Evolutionary conservation across 257 asterid species (phyloP), one percentile per base, ranked within the genome.

Genomic region (Fraxinus americana): DNA sequence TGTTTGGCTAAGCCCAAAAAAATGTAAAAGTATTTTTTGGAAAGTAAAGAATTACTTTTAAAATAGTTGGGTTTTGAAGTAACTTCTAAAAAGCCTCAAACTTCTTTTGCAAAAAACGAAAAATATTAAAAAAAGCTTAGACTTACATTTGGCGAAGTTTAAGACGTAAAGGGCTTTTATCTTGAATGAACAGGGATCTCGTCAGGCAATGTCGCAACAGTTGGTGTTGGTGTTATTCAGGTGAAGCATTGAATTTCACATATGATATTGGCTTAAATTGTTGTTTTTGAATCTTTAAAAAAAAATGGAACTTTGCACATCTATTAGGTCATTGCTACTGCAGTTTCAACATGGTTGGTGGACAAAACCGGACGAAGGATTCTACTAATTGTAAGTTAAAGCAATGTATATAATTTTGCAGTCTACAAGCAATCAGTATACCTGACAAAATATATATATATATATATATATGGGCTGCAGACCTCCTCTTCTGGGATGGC

Each of bases 331-430:
- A 82, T 92, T 83, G 98, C 98, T 63, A 94, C 98, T 63, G 97
- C 86, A 75, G 82, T 94, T 61, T 75, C 98, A 13, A 87, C 93
- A 70, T 94, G 98, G 98, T 74, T 92, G 88, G 90, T 91, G 78
- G 98, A 94, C 88, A 92, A 88, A 90, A 83, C 97, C 6, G 98
- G 98, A 34, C 97, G 97, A 43, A 88, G 98, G 86, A 77, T 94
- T 87, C 89, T 92, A 74, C 89, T 94, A 70, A 81, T 85, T 66
- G 97, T 94, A 83, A 91, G 97, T 86, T 75, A 29, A 41, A 71
- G 34, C 61, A 67, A 70, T 35, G 57, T n/a, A 34, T 25, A 48
- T n/a, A 35, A 14, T 59, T 41, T 74, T 70, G 16, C 14, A 57
- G 38, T 61, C 79, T 38, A 27, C 6, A 4, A 65, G 61, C 70